Base-by-base conservation (phyloP, 2,329 filamentous ascomycete species). In the Claviceps fusiformis region DNA sequence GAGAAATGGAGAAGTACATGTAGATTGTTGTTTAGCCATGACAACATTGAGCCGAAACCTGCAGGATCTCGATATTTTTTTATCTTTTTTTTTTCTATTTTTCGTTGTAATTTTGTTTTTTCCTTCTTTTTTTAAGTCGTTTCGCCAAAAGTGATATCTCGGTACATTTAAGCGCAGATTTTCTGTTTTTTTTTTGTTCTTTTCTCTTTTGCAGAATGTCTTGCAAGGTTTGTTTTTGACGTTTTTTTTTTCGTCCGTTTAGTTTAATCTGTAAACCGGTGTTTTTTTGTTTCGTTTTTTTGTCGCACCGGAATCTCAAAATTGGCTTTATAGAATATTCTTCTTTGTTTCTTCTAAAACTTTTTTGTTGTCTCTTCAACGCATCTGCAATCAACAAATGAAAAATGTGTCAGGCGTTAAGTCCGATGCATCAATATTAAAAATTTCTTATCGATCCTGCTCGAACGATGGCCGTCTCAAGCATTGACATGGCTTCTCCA, bases 31-130 rank as follows among this genome's bases (percentile, higher is more conserved):
- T 35, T 52, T 24, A 41, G 49, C 48, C 29, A 31, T n/a, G 46
- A 17, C 31, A 41, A 24, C 35, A 4, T 48, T 31, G 50, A 56
- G 41, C 13, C 37, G 37, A 53, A 15, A 41, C 47, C 11, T 41
- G 64, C 62, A 59, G 63, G 58, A 63, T 39, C 43, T 19, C 31
- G 13, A 3, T 19, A 24, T 11, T 50, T 27, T 29, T 48, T 47
- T 29, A 15, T 39, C n/a, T 27, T n/a, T 17, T 49, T 49, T 2
- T 29, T 10, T 6, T 60, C 24, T 58, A 59, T 57, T 52, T 46
- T 47, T n/a, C 24, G 29, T n/a, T n/a, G n/a, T n/a, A n/a, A n/a
- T n/a, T 48, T 47, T 29, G 24, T 48, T 27, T 37, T 11, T 63
- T 61, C 10, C 10, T 17, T 44, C 19, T 58, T 60, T 57, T 51